Evolutionary conservation across 768 basidiomycete genomes (phyloP).

Genomic region (Mycena venus): DNA sequence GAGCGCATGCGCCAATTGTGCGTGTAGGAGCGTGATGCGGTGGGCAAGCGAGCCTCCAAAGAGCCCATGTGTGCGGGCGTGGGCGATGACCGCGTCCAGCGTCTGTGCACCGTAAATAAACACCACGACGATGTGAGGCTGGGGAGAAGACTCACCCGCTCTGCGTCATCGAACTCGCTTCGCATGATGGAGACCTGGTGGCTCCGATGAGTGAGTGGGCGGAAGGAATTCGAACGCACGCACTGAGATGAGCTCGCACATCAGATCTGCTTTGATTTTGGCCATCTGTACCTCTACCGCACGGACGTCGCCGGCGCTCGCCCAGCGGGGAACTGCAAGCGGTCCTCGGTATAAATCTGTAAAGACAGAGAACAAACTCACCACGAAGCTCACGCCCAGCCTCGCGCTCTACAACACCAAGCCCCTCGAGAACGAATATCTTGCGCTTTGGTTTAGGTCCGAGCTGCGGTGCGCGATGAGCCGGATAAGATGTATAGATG

Average conservation of each 20-base stretch:
- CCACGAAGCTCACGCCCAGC: conserved; percentile 53
- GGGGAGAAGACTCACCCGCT: conserved; percentile 57
- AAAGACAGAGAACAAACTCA: conserved; percentile 43
- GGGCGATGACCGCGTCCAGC: conserved; percentile 67
- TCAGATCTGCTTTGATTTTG: conserved; percentile 76
- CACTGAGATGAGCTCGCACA: conserved; percentile 82
- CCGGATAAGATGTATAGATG: neutral
- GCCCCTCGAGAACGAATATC: conserved; percentile 76
- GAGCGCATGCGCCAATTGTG: conserved; percentile 80
- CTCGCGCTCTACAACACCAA: conserved; percentile 64
- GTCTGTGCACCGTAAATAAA: conserved; percentile 45
- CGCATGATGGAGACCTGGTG: conserved; percentile 75
- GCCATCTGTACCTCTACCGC: conserved; percentile 63
- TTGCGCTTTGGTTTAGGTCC: conserved; percentile 82
- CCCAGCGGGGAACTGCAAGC: conserved; percentile 69
- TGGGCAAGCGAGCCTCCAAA: conserved; percentile 67
- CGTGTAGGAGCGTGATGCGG: conserved; percentile 76
- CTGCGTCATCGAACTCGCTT: conserved; percentile 77
- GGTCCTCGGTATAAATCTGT: neutral
- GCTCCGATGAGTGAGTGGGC: too few relatives aligned
- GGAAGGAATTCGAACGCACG: too few relatives aligned
- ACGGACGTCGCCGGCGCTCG: conserved; percentile 62
- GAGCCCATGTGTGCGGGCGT: conserved; percentile 68
- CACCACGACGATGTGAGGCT: too few relatives aligned
- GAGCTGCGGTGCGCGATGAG: conserved; percentile 54